These are phyloP conservation scores for Bipolaris oryzae DNA, from an alignment of 2,329 filamentous ascomycete species.

Conservation along the genomic window DNA sequence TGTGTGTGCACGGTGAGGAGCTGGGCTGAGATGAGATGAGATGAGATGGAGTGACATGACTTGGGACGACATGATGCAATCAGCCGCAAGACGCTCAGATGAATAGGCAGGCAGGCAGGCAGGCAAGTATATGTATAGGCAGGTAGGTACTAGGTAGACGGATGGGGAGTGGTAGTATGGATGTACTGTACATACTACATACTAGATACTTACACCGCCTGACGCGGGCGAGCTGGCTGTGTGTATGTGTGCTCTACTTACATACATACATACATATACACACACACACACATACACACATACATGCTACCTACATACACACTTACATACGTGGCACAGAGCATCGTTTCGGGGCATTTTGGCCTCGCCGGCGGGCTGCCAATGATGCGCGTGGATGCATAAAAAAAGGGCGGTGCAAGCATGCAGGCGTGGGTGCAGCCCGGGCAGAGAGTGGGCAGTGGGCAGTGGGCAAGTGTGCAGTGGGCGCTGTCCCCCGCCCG, in stretches of 20 bases:
- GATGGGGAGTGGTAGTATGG: no score
- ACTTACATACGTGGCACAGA: slow-evolving; percentile 4
- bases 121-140: no score
- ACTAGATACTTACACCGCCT: not conserved
- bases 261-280: not conserved
- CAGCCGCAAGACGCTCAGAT: no score
- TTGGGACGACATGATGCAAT: no score
- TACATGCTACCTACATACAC: not conserved
- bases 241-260: not conserved
- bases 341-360: slow-evolving; percentile 21
- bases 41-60: no score
- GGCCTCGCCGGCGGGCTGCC: slow-evolving; percentile 9
- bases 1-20: no score
- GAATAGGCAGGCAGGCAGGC: no score
- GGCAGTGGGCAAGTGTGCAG: no score
- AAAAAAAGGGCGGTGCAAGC: not conserved
- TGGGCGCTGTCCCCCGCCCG: slow-evolving; percentile 10
- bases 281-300: not conserved
- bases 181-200: not conserved
- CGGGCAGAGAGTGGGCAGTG: not conserved
- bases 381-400: slow-evolving; percentile 8
- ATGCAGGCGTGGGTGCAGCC: no score
- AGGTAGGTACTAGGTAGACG: no score
- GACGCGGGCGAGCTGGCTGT: no score
- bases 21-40: no score